Evolutionary conservation across 768 basidiomycete species (phyloP).

Genomic region (Collybia sp.): DNA sequence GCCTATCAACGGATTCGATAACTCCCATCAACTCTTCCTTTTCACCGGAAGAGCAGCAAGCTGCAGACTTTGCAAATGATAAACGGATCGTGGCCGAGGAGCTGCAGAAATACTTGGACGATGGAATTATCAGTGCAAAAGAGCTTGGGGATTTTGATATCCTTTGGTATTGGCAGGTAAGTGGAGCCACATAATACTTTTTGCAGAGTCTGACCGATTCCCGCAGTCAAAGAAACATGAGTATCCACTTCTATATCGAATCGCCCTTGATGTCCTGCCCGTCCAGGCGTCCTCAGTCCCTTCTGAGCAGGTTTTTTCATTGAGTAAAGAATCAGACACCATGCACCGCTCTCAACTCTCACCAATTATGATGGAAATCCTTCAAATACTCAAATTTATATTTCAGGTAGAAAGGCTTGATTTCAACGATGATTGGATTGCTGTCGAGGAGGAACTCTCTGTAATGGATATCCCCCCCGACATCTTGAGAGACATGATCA

Average conservation of each 20-base stretch:
- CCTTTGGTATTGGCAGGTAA: neutral
- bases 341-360: neutral
- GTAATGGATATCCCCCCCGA: neutral
- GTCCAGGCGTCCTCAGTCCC: constrained; percentile 17
- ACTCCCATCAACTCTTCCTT: neutral
- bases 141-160: neutral
- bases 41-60: neutral
- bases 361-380: constrained; percentile 10
- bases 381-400: constrained; percentile 16
- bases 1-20: too few relatives aligned
- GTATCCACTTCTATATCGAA: constrained; percentile 1
- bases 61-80: neutral
- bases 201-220: neutral
- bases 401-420: constrained; percentile 8
- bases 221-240: neutral
- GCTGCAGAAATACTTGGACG: neutral
- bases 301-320: constrained; percentile 15
- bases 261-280: constrained; percentile 14
- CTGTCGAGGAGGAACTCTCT: neutral
- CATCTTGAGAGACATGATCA: too few relatives aligned
- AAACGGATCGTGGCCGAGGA: neutral
- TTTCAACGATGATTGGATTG: constrained; percentile 6
- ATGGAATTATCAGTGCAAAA: neutral
- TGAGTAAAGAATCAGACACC: constrained; percentile 8
- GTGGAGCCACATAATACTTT: neutral